Percentiles rank a stretch among this genome's conserved stretches.
Conservation (phyloP, 2,329 filamentous ascomycete species). For the Monilinia vaccinii-corymbosi region DNA sequence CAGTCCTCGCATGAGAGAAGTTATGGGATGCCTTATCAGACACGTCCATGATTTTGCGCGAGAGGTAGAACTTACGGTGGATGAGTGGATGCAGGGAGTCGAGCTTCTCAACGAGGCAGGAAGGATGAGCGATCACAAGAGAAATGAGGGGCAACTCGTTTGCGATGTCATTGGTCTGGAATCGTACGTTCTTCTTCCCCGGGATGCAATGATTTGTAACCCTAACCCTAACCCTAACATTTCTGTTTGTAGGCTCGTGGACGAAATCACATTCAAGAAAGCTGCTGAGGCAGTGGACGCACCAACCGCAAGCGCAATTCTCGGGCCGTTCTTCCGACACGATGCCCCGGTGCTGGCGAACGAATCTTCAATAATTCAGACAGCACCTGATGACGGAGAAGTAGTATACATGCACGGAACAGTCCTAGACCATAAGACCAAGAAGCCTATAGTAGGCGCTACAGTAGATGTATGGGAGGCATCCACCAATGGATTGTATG, state of each 20-base stretch:
- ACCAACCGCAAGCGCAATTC: conserved; percentile 43
- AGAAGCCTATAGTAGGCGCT: conserved; percentile 46
- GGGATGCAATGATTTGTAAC: not conserved
- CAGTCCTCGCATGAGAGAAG: conserved; percentile 44
- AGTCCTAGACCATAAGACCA: conserved; percentile 44
- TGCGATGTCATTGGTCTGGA: conserved; percentile 56
- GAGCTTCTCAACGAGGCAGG: conserved; percentile 52
- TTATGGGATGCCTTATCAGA: conserved; percentile 44
- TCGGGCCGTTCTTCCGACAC: conserved; percentile 56
- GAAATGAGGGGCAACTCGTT: conserved; percentile 55
- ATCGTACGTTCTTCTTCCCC: conserved; percentile 33
- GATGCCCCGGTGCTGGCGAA: conserved; percentile 47
- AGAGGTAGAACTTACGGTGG: conserved; percentile 48
- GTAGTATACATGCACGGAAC: conserved; percentile 48
- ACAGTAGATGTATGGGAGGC: conserved; percentile 57
- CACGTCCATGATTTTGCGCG: conserved; percentile 52
- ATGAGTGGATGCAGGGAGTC: conserved; percentile 49
- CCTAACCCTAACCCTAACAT: not conserved
- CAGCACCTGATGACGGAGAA: conserved; percentile 41
- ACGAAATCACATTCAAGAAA: conserved; percentile 25
- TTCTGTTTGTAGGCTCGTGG: conserved; percentile 31
- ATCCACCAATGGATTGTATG: conserved; percentile 47
- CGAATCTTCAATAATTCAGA: conserved; percentile 43
- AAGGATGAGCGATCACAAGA: conserved; percentile 50
- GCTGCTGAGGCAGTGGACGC: conserved; percentile 34